Evolutionary conservation across 805 yeast genomes (phyloP), one percentile per base, ranked within the genome.

Genomic region (Pichia cabralensis): DNA sequence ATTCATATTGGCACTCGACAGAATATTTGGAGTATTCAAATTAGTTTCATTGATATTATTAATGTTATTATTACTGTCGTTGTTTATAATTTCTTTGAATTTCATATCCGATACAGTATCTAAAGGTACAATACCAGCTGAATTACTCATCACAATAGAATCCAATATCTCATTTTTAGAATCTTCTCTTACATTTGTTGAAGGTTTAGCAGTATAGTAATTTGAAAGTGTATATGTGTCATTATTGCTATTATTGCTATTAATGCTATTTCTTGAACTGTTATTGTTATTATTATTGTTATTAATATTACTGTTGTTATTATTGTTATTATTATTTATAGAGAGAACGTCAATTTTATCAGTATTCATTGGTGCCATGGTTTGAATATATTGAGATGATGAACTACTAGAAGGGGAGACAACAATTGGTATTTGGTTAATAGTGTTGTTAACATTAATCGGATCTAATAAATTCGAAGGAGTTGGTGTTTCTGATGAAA

Each of bases 181-280:
- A n/a, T n/a, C n/a, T n/a, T n/a, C n/a, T n/a, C n/a, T n/a, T n/a
- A n/a, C n/a, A n/a, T n/a, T n/a, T n/a, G n/a, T n/a, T n/a, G n/a
- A n/a, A n/a, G n/a, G n/a, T n/a, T n/a, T n/a, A n/a, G n/a, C n/a
- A n/a, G n/a, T n/a, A 23, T 22, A 22, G 19, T 33, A 33, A 28
- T 26, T 33, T n/a, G 36, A 26, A 8, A 33, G n/a, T n/a, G 36
- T 21, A 14, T 33, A 33, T 23, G 28, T 26, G 11, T 33, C 31
- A 17, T n/a, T n/a, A n/a, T n/a, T n/a, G n/a, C n/a, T n/a, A n/a
- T n/a, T n/a, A n/a, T n/a, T n/a, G n/a, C n/a, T n/a, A n/a, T n/a
- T n/a, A n/a, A n/a, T n/a, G n/a, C n/a, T n/a, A n/a, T n/a, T n/a
- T n/a, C n/a, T n/a, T n/a, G n/a, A n/a, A n/a, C n/a, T n/a, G n/a